Base-by-base conservation (phyloP, 495 filamentous ascomycete genomes). In the Penicillium parvum region DNA sequence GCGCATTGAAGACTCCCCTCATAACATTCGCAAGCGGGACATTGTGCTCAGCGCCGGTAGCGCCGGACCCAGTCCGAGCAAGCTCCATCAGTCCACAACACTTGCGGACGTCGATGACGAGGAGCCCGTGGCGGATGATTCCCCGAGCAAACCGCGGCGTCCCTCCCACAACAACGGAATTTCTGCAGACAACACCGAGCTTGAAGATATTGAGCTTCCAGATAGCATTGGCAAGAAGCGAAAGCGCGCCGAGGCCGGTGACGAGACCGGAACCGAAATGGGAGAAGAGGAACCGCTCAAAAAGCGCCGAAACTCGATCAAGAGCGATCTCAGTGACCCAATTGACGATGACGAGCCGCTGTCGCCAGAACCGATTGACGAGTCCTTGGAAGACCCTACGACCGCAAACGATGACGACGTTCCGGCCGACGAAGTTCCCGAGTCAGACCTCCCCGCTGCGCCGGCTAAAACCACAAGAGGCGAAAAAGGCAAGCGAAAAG, bases 1-100 rank as follows among this genome's bases (percentile, higher is more conserved):
- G 68, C 81, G 94, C 37, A 75, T 97, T 53, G 91, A 94, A 51
- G 81, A 86, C 57, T 90, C 91, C n/a, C 94, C 92, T 15, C 80
- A 85, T 43, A 88, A 90, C 48, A 66, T 72, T 51, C 75, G 74
- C 21, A 73, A 75, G 47, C 72, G 73, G 52, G 77, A 84, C 62
- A 82, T 88, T 34, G 72, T 82, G 6, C 50, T 85, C 14, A 76
- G 52, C 52, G 63, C 60, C 34, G 63, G 57, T 52, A 72, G 49
- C 53, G 57, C 74, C 39, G 78, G 80, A 36, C 76, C 72, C 34
- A 85, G 79, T 52, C 81, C 82, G 25, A 85, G 82, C 69, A 87
- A 84, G 65, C 73, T 86, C 23, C 69, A 65, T 23, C 69, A 74
- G 50, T 71, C 68, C 16, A 73, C 69, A n/a, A 70, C 68, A 5